Evolutionary conservation across 2,329 filamentous ascomycete species (phyloP).

Genomic region (Boeremia lycopersici): DNA sequence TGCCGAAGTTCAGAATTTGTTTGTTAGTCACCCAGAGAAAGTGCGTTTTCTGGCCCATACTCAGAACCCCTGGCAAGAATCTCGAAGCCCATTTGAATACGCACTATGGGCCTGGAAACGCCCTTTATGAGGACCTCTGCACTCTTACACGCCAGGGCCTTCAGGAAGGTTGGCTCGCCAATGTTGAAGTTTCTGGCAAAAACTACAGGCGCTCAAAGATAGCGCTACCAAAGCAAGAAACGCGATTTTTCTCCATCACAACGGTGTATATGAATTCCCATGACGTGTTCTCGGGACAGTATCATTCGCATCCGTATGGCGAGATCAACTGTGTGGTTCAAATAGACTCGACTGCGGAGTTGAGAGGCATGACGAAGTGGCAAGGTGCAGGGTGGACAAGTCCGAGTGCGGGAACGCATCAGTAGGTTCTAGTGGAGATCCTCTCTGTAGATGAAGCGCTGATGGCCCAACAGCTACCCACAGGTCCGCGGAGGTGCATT

Average conservation of each 20-base stretch:
- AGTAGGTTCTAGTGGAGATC: slow-evolving; percentile 35
- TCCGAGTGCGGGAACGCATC: slow-evolving; percentile 61
- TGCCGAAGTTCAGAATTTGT: slow-evolving; percentile 39
- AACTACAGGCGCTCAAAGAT: slow-evolving; percentile 51
- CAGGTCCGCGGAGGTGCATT: slow-evolving; percentile 57
- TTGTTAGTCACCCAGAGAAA: neutral
- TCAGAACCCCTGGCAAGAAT: slow-evolving; percentile 44
- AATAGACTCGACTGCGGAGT: slow-evolving; percentile 56
- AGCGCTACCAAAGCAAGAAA: slow-evolving; percentile 53
- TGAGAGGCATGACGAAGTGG: slow-evolving; percentile 64
- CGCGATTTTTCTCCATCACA: slow-evolving; percentile 61
- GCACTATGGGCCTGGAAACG: slow-evolving; percentile 45
- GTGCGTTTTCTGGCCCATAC: neutral
- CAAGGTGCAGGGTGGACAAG: slow-evolving; percentile 63
- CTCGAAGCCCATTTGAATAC: slow-evolving; percentile 44
- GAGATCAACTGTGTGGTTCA: slow-evolving; percentile 63
- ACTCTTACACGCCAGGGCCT: slow-evolving; percentile 41
- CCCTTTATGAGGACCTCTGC: slow-evolving; percentile 47
- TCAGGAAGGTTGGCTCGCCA: slow-evolving; percentile 47
- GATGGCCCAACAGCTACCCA: slow-evolving; percentile 50
- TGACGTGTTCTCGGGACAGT: slow-evolving; percentile 59
- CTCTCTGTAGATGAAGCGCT: neutral
- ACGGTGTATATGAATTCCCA: slow-evolving; percentile 63
- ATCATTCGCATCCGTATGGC: slow-evolving; percentile 61
- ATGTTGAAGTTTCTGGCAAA: slow-evolving; percentile 37